These are phyloP conservation scores for Rhodotorula sp. DNA, from an alignment of 1,284 basidiomycete genomes.

Conservation along the genomic window DNA sequence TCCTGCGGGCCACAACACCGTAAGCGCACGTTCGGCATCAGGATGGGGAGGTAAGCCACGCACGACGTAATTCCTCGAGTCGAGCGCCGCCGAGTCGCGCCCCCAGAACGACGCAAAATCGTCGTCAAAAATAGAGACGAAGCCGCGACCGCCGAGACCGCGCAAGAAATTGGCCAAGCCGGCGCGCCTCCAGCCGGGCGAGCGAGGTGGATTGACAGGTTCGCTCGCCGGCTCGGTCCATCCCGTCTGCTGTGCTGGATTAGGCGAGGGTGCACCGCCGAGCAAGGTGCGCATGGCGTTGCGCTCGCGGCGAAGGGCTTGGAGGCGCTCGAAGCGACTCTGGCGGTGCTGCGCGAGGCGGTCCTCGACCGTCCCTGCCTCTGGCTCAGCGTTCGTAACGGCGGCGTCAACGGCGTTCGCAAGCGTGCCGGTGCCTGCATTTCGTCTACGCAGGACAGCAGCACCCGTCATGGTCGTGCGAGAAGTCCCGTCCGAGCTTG, in stretches of 20 bases:
- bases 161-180: constrained; percentile 27
- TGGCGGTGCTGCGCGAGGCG: constrained; percentile 13
- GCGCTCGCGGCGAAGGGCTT: constrained; percentile 16
- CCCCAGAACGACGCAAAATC: constrained; percentile 21
- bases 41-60: not conserved
- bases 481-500: not conserved
- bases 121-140: constrained; percentile 28
- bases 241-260: not conserved
- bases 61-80: constrained; percentile 36
- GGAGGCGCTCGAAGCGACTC: constrained; percentile 18
- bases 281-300: constrained; percentile 17
- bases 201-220: constrained; percentile 6
- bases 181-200: constrained; percentile 13
- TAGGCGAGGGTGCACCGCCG: not conserved
- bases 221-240: not conserved
- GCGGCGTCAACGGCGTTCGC: not conserved
- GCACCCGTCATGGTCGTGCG: not conserved
- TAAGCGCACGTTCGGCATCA: not conserved
- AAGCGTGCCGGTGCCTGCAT: not conserved
- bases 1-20: not conserved
- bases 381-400: not conserved
- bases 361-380: constrained; percentile 4
- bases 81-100: constrained; percentile 24
- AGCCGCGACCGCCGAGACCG: constrained; percentile 11
- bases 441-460: not conserved